Base-by-base conservation (phyloP, 208 protist genomes). In the Crithidia sp. region DNA sequence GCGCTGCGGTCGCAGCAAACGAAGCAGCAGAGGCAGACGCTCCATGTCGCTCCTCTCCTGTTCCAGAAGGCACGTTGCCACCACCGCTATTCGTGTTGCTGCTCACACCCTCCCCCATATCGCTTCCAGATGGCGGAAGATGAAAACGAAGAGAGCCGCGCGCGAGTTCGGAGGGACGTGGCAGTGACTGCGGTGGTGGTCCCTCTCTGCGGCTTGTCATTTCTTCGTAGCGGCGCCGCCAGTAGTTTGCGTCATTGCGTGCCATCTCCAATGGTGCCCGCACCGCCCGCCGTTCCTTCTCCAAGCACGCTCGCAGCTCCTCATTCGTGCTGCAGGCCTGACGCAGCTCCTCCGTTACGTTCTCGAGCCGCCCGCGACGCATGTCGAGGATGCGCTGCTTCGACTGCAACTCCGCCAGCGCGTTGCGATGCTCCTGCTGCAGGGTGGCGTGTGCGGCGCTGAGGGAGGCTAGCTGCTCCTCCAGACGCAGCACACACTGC, bases 341-440 rank as follows among this genome's bases (percentile, higher is more conserved):
- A 68, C 83, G 63, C 58, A 97, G 75, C 5, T 81, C 82, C 55
- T 77, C 65, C 49, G 90, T 87, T n/a, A 97, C 75, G 44, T 70
- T 85, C 52, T 91, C 89, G 53, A 97, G 86, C 52, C 88, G 91
- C 43, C 87, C 76, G 43, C 94, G 82, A 12, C 91, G 90, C 19
- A 95, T 82, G 2, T 71, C 52, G 2, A 97, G 79, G 28, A 79
- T 60, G 47, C 67, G 74, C 59, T 66, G 81, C 36, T 88, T 87
- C 10, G 88, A 76, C 63, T 95, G 79, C 76, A 91, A 65, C 61
- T 92, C 86, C 28, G 87, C 53, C 37, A 70, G 74, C 2, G 78
- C 41, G 14, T 74, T 77, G 39, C 84, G 82, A 67, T 86, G 83
- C 41, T 67, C 53, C 53, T 88, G 70, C 37, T 77, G 82, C 37